These are phyloP conservation scores for Podila epigama DNA, from an alignment of 192 early-diverging fungal genomes.

Conservation along the genomic window DNA sequence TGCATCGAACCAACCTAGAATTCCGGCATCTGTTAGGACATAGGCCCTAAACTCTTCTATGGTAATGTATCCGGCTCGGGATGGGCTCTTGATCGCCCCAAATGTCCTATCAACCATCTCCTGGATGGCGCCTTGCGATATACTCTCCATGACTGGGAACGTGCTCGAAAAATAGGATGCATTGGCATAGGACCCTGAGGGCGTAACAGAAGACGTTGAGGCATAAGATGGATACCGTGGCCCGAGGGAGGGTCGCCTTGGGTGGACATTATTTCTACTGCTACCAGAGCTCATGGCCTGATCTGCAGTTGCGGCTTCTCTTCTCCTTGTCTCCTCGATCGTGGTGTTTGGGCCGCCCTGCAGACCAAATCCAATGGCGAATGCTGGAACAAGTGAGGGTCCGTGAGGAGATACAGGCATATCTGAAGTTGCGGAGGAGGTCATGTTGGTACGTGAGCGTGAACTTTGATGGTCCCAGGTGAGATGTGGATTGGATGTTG, in stretches of 20 bases:
- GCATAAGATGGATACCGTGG: slow-evolving; percentile 9
- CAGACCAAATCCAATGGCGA: slow-evolving; percentile 20
- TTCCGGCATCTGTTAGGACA: slow-evolving; percentile 80
- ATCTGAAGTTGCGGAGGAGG: background rate
- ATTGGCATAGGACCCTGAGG: slow-evolving; percentile 56
- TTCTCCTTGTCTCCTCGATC: background rate
- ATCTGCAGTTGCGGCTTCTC: background rate
- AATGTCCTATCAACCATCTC: slow-evolving; percentile 95
- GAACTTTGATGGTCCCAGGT: slow-evolving; percentile 15
- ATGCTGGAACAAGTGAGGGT: slow-evolving; percentile 21
- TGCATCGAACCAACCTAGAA: slow-evolving; percentile 91
- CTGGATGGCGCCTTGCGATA: slow-evolving; percentile 91
- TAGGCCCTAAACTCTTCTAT: slow-evolving; percentile 82
- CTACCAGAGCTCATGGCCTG: too few species aligned
- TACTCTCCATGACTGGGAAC: slow-evolving; percentile 90
- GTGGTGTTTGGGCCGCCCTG: background rate
- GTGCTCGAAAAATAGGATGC: slow-evolving; percentile 61
- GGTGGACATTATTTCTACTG: too few species aligned
- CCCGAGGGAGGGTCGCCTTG: slow-evolving; percentile 2
- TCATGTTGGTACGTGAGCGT: too few species aligned
- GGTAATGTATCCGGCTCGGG: slow-evolving; percentile 70
- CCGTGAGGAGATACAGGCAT: background rate
- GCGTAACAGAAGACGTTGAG: slow-evolving; percentile 17
- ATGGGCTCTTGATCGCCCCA: slow-evolving; percentile 57
- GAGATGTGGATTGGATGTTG: slow-evolving; percentile 9